phyloP scores from a whole-genome alignment of 306 rosid species.

The Macrotyloma uniflorum region DNA sequence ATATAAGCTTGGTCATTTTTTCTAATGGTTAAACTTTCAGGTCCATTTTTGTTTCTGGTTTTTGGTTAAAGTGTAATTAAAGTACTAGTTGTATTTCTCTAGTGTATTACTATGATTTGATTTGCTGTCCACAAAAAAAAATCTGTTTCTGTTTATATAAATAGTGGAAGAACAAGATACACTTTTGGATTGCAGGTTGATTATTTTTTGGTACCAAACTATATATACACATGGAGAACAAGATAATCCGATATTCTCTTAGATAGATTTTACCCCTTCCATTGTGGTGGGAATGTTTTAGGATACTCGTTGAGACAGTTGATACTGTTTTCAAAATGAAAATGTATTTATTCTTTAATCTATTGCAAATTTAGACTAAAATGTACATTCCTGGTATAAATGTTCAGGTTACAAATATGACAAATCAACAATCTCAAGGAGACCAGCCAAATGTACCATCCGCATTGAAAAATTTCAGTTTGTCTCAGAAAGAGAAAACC shows the following conservation, averaged over 20 bases:
- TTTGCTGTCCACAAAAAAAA: neutral
- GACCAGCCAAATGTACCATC: conserved; percentile 51
- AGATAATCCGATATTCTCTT: conserved; percentile 21
- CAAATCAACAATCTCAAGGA: conserved; percentile 59
- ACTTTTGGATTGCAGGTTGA: neutral
- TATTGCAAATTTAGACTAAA: conserved; percentile 3
- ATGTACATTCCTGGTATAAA: conserved; percentile 34
- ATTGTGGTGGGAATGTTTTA: neutral
- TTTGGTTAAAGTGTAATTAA: neutral
- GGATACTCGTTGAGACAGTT: conserved; percentile 13
- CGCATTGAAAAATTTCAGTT: conserved; percentile 61
- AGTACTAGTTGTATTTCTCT: neutral
- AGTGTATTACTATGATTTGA: neutral
- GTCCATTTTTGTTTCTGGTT: neutral
- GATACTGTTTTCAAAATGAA: neutral
- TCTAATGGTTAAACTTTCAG: neutral
- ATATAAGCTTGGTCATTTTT: neutral
- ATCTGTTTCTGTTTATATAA: neutral
- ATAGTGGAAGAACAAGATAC: neutral
- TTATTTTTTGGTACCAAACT: conserved; percentile 5
- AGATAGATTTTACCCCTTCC: neutral
- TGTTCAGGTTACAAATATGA: conserved; percentile 57
- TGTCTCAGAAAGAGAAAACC: conserved; percentile 74
- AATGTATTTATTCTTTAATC: neutral
- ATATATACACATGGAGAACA: neutral